Percentiles rank a stretch among this genome's conserved stretches.
These are phyloP conservation scores for Russula sp. DNA, from an alignment of 768 basidiomycete genomes.

Conservation along the genomic window DNA sequence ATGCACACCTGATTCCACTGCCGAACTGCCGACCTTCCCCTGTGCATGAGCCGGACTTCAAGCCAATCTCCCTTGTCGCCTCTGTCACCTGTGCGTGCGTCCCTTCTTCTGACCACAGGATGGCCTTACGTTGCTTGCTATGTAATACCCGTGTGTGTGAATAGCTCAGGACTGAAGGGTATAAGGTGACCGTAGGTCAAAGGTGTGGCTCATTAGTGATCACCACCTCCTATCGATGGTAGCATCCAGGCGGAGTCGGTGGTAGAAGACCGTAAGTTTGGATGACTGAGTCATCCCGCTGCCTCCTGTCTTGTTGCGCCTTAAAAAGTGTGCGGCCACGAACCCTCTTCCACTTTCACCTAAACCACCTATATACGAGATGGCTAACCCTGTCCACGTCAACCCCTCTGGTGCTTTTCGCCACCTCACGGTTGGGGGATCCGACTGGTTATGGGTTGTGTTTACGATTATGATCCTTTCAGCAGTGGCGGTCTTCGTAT, in stretches of 20 bases:
- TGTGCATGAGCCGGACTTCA: too few relatives aligned
- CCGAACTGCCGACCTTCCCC: too few relatives aligned
- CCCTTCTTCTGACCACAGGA: too few relatives aligned
- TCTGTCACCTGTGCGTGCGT: too few relatives aligned
- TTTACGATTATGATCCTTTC: constrained; percentile 49
- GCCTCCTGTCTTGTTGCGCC: not conserved
- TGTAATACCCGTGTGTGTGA: too few relatives aligned
- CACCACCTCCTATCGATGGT: not conserved
- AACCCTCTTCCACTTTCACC: not conserved
- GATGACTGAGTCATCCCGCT: not conserved
- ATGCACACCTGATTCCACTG: too few relatives aligned
- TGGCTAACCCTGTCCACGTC: constrained; percentile 33
- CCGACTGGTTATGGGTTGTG: constrained; percentile 57
- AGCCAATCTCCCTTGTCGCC: too few relatives aligned
- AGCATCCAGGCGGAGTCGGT: too few relatives aligned
- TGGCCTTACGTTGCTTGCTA: too few relatives aligned
- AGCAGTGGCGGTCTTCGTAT: constrained; percentile 41
- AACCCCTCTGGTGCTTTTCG: constrained; percentile 41
- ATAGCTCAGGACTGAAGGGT: too few relatives aligned
- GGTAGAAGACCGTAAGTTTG: not conserved
- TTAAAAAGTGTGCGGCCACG: not conserved
- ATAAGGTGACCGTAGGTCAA: too few relatives aligned
- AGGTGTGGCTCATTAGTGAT: too few relatives aligned
- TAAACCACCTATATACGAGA: not conserved
- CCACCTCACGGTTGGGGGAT: constrained; percentile 46